Conservation (phyloP, 345 rosid species). For the Boechera divaricarpa region DNA sequence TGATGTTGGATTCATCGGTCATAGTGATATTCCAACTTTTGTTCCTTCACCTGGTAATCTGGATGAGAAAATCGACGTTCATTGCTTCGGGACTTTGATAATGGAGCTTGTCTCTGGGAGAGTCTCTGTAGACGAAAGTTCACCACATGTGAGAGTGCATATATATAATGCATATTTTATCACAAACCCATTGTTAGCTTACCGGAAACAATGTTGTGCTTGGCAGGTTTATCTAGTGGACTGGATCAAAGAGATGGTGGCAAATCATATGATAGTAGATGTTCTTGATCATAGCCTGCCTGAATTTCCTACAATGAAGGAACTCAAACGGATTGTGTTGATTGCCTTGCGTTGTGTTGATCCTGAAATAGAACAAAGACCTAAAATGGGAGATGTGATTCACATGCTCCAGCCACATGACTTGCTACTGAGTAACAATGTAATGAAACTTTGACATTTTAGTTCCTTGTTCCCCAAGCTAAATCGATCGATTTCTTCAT, state of each 20-base stretch:
- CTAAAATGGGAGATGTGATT: constrained; percentile 73
- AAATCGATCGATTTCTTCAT: neutral
- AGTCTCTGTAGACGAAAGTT: constrained; percentile 55
- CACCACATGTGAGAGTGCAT: constrained; percentile 50
- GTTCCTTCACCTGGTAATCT: constrained; percentile 33
- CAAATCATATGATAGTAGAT: constrained; percentile 49
- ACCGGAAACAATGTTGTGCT: constrained; percentile 11
- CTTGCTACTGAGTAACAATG: constrained; percentile 57
- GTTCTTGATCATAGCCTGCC: constrained; percentile 68
- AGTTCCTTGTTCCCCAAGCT: neutral
- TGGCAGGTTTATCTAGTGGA: constrained; percentile 60
- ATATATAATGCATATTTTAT: neutral
- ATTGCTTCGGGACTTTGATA: constrained; percentile 71
- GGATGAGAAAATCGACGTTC: constrained; percentile 57
- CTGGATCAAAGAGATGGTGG: constrained; percentile 76
- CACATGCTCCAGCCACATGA: constrained; percentile 81
- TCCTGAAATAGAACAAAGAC: constrained; percentile 62
- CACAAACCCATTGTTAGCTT: constrained; percentile 8
- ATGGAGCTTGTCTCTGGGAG: constrained; percentile 79
- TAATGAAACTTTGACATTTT: constrained; percentile 44
- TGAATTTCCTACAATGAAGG: constrained; percentile 58
- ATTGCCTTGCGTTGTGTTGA: constrained; percentile 74
- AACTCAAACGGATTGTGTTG: constrained; percentile 66
- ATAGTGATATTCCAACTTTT: constrained; percentile 20
- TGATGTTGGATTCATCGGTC: constrained; percentile 52